phyloP scores from a whole-genome alignment of 192 early-diverging fungal species.

The Coemansia brasiliensis region DNA sequence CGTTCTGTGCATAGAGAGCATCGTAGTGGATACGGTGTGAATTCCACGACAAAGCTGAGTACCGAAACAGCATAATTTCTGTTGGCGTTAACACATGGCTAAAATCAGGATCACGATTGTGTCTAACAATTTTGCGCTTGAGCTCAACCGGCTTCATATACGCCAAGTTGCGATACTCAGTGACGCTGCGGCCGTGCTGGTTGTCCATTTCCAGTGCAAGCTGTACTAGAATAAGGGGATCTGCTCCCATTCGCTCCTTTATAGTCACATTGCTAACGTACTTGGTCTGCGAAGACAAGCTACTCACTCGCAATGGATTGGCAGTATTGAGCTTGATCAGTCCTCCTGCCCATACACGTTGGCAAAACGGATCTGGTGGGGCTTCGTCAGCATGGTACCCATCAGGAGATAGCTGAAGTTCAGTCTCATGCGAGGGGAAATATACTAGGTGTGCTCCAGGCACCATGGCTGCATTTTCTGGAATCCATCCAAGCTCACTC shows the following conservation, averaged over 20 bases:
- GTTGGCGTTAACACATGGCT: conserved; percentile 59
- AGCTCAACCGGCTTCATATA: conserved; percentile 57
- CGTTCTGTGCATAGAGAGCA: conserved; percentile 61
- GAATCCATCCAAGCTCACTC: conserved; percentile 26
- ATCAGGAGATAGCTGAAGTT: conserved; percentile 68
- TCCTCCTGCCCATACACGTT: conserved; percentile 90
- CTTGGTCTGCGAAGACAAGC: conserved; percentile 62
- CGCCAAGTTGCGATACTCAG: conserved; percentile 67
- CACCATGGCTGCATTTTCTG: conserved; percentile 56
- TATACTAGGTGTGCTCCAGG: conserved; percentile 76
- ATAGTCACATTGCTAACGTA: conserved; percentile 56
- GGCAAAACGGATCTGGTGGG: conserved; percentile 73
- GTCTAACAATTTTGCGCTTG: conserved; percentile 37
- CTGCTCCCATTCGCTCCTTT: conserved; percentile 55
- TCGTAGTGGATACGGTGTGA: conserved; percentile 90
- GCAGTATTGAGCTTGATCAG: conserved; percentile 58
- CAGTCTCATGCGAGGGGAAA: conserved; percentile 73
- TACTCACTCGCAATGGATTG: conserved; percentile 67
- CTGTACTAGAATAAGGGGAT: conserved; percentile 69
- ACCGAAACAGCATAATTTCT: conserved; percentile 77
- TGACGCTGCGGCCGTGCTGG: conserved; percentile 59
- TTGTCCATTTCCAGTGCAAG: conserved; percentile 67
- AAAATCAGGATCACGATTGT: conserved; percentile 63
- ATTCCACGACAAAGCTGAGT: conserved; percentile 90
- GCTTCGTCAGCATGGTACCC: conserved; percentile 79